Evolutionary conservation across 2,329 filamentous ascomycete species (phyloP), one percentile per base, ranked within the genome.

Genomic region (Pleurostoma richardsiae): DNA sequence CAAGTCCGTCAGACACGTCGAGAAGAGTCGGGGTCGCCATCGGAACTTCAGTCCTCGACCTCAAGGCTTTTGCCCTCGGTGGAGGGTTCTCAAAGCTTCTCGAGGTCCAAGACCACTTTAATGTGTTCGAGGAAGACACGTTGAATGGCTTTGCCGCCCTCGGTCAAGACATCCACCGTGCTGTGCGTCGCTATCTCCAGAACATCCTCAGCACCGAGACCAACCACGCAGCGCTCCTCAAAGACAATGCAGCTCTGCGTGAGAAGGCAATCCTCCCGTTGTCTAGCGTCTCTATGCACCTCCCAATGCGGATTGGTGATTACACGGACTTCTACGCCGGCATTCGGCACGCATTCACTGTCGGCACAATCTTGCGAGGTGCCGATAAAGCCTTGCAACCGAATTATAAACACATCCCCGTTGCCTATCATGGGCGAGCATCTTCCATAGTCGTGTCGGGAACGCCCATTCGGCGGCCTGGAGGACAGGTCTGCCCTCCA

Each of bases 291-390:
- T 76, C 71, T 50, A 84, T 78, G 57, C 87, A 92, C 53, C 56
- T 92, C 1, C 88, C 88, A 1, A 80, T 94, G 73, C 72, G 79
- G 38, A 89, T 92, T 57, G 86, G 87, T 30, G 88, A 92, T 60
- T 92, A 92, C 62, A 89, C 88, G 2, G 88, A 94, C 61, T 94
- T 94, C 68, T 94, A 88, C 59, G 88, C 85, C 10, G 87, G 88
- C 42, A 70, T 85, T 56, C 84, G 90, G 59, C 88, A 94, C 65
- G 88, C 88, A 5, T 87, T 82, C 70, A 69, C 69, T 54, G 73
- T 87, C 8, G 87, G 86, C 4, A 76, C 80, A 2, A 74, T 91
- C 29, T 90, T 92, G 67, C 80, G 88, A 31, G 88, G 86, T 0
- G 77, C 83, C 0, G 76, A 79, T n/a, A 88, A 90, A 54, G 87